Base-by-base conservation (phyloP, 257 asterid genomes). In the Linaria vulgaris region DNA sequence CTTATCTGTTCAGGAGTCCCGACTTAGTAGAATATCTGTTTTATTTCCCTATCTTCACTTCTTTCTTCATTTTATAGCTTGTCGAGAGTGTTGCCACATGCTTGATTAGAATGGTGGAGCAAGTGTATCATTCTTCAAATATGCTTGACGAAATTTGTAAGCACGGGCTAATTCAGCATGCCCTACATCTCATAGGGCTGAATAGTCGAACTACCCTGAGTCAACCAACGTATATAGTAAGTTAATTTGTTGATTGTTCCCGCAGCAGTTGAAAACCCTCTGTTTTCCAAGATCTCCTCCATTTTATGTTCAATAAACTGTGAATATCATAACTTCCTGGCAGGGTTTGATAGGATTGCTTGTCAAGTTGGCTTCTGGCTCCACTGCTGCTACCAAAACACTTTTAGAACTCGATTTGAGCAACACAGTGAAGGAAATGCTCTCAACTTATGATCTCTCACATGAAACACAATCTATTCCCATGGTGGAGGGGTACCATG, bases 281-380 rank as follows among this genome's bases (percentile, higher is more conserved):
- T 25, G 43, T 45, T 16, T 45, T 52, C 31, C 52, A 41, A 59
- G 37, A 52, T 59, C 4, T n/a, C n/a, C n/a, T 34, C 34, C 22
- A 17, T 45, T 21, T 63, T 54, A 41, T 43, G 55, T 61, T 61
- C 56, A 47, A 17, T 56, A 37, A 45, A 66, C 61, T 76, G 41
- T 53, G 16, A 13, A 13, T 65, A 52, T 73, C 16, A 48, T 69
- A 64, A 62, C 64, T 74, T 62, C 19, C 64, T 72, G 67, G 66
- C 86, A 94, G 97, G 96, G 96, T 59, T 80, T 94, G 79, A 81
- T 94, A 58, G 97, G 87, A 15, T 78, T 90, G 63, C 96, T 94
- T 38, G 88, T 71, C 77, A 87, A 80, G 77, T 71, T 94, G 82
- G 92, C 89, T 19, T 73, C 91, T 71, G 92, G 96, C 25, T 85